Conservation (phyloP, 768 basidiomycete genomes). For the Phanerochaete sordida region DNA sequence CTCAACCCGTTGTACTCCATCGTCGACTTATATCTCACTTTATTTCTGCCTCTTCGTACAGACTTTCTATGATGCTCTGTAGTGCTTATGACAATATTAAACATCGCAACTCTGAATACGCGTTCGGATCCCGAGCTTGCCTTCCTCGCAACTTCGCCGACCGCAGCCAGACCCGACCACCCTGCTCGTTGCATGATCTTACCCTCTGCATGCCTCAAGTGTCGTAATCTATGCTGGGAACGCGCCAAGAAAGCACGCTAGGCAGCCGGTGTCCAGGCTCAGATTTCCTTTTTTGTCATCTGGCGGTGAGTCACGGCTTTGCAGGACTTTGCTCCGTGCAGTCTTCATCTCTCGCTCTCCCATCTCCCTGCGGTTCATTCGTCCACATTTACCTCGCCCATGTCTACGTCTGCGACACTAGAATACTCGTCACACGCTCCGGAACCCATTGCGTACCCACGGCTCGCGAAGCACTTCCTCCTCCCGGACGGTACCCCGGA, state of each 20-base stretch:
- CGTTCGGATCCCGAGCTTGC: too few species aligned
- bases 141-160: too few species aligned
- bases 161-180: too few species aligned
- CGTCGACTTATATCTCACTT: background rate
- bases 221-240: too few species aligned
- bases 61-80: background rate
- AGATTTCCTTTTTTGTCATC: background rate
- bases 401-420: slow-evolving; percentile 42
- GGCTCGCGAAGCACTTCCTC: slow-evolving; percentile 62
- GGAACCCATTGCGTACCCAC: slow-evolving; percentile 60
- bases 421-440: slow-evolving; percentile 72
- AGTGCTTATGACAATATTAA: background rate
- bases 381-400: slow-evolving; percentile 1
- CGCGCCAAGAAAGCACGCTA: too few species aligned
- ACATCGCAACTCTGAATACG: background rate
- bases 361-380: background rate
- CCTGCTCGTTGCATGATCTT: too few species aligned
- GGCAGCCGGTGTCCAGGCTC: too few species aligned
- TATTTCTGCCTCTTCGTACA: background rate
- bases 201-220: too few species aligned
- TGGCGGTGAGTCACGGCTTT: slow-evolving; percentile 4
- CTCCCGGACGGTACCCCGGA: slow-evolving; percentile 71
- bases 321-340: background rate
- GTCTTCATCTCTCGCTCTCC: background rate
- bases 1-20: background rate